A percentile compares a stretch with the other conserved stretches of the same genome.
phyloP scores from a whole-genome alignment of 495 filamentous ascomycete species.

The Rostrohypoxylon terebratum region DNA sequence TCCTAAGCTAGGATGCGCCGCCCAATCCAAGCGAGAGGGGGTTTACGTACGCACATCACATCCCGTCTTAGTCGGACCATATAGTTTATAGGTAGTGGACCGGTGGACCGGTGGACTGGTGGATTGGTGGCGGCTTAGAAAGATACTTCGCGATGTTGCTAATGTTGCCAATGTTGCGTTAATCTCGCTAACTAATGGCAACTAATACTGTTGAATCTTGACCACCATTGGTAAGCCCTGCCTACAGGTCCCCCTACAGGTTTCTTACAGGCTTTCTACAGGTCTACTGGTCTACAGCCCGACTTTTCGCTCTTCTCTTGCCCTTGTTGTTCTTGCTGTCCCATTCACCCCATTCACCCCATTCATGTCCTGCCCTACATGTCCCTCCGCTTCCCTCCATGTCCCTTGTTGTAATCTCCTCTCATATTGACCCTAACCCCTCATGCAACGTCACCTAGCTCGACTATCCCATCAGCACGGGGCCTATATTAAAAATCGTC shows the following conservation, averaged over 20 bases:
- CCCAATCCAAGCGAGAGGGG: slow-evolving; percentile 26
- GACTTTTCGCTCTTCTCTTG: slow-evolving; percentile 10
- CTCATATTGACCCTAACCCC: slow-evolving; percentile 22
- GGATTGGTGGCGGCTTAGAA: not conserved
- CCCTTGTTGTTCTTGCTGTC: not conserved
- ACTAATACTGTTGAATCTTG: slow-evolving; percentile 10
- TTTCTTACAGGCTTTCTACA: slow-evolving; percentile 13
- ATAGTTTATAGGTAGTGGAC: too few relatives aligned
- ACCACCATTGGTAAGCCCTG: slow-evolving; percentile 32
- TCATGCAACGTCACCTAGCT: slow-evolving; percentile 46
- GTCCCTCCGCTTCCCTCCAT: not conserved
- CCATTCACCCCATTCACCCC: too few relatives aligned
- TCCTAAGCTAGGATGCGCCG: not conserved
- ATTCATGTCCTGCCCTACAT: too few relatives aligned
- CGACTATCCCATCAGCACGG: slow-evolving; percentile 41
- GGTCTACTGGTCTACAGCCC: slow-evolving; percentile 24
- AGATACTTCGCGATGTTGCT: slow-evolving; percentile 2
- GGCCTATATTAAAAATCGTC: slow-evolving; percentile 39
- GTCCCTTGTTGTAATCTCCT: slow-evolving; percentile 8
- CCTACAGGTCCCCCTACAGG: slow-evolving; percentile 14
- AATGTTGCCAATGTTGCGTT: not conserved
- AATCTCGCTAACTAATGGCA: slow-evolving; percentile 23
- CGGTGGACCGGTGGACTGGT: too few relatives aligned
- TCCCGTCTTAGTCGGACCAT: slow-evolving; percentile 14
- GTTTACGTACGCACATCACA: slow-evolving; percentile 28